Evolutionary conservation across 805 yeast species (phyloP), one percentile per base, ranked within the genome.

Genomic region (Wickerhamiella musiphila): DNA sequence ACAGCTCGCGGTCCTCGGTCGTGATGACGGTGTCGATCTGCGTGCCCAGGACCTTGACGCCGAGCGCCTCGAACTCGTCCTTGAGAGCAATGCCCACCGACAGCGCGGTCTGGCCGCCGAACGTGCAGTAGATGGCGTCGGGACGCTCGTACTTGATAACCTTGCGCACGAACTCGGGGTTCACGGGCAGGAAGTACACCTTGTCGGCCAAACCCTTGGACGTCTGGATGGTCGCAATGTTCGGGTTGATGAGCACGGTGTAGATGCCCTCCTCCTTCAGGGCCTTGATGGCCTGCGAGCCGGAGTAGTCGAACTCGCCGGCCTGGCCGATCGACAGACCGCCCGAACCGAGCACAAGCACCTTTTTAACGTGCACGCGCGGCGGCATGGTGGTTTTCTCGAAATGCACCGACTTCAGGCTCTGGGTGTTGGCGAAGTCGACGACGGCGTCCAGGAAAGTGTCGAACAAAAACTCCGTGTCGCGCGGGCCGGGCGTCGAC

Each of bases 291-390:
- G 98, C 98, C 62, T 90, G 98, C 35, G 94, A 82, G 51, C 98
- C 98, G 28, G 95, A 83, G 62, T 90, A 90, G 57, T 90, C 98
- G 52, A 90, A 90, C 61, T 90, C 98, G 59, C 98, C 98, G 42
- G 98, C 98, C 65, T 90, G 98, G 44, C 98, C 98, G 54, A 90
- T 90, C 35, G 94, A 79, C 49, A 90, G 66, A 55, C 98, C 98
- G 65, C 98, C 98, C 32, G 95, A 84, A 49, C 98, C 98, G 49
- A 90, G 69, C 36, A 83, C 86, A 44, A 83, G 69, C 31, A 82
- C 94, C 61, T 90, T 90, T 68, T 83, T 82, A 47, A 76, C 93
- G 36, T 76, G 65, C 25, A 73, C 78, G 48, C 46, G 44, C 28
- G 27, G 37, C 5, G 49, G 48, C 36, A 36, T 39, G 18, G 46